Evolutionary conservation across 208 protist genomes (phyloP), one percentile per base, ranked within the genome.

Genomic region (Crithidia sp.): DNA sequence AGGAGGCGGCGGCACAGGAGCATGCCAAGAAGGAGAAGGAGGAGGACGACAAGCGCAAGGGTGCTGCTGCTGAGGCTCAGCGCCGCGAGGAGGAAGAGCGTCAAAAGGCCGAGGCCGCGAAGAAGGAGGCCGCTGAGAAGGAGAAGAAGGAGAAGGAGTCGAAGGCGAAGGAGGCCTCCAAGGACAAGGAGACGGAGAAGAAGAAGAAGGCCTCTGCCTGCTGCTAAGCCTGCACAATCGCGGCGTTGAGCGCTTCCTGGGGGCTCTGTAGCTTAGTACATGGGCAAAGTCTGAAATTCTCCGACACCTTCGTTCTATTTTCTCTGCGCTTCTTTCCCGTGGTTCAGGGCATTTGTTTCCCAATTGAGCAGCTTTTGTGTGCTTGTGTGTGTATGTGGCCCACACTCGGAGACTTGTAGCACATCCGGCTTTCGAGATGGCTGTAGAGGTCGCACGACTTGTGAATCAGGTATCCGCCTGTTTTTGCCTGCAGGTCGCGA

Each of bases 141-240:
- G 63, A 79, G 43, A 68, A 62, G 19, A 76, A 75, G 47, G 60
- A 40, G 56, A 61, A 67, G 13, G 53, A 39, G 13, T 60, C 61
- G 9, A 37, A 72, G 36, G 76, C 19, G 40, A 43, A 73, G 54
- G 54, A 58, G 28, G 28, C 28, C 16, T 58, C 39, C 6, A 61
- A 61, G 3, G 59, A 28, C n/a, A 64, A 64, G 59, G 59, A 47
- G 57, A 62, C 43, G 39, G 59, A 64, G 43, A 64, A 66, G 40
- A 75, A 93, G 79, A 87, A 87, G 69, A 82, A 87, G 79, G 78
- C 72, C 7, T 86, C 62, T 58, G 81, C 76, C 14, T 89, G 85
- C 61, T 90, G 79, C 76, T 75, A 82, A 77, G 59, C 28, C 4
- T 14, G 16, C 43, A 3, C 37, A 43, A 49, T 7, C 9, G 45